Conservation (phyloP, 768 basidiomycete genomes). For the Psilocybe azurescens region DNA sequence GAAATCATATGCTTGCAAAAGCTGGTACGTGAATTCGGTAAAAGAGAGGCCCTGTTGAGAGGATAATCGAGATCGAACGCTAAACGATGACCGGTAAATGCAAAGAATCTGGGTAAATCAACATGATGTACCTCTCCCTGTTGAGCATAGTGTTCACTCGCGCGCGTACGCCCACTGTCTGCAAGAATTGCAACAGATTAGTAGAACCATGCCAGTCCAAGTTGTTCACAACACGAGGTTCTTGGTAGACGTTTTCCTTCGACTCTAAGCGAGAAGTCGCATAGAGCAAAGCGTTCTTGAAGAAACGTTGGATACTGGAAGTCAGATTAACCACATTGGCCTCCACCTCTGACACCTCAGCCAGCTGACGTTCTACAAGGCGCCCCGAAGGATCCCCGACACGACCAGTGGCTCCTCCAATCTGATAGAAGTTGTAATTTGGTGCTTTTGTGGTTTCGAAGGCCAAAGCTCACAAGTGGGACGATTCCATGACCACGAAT, state of each 20-base stretch:
- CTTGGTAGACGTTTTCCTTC: slow-evolving; percentile 19
- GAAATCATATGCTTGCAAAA: slow-evolving; percentile 97
- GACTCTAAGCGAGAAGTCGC: slow-evolving; percentile 44
- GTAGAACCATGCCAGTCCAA: slow-evolving; percentile 80
- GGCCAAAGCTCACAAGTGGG: slow-evolving; percentile 69
- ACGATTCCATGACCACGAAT: slow-evolving; percentile 83
- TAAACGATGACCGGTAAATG: slow-evolving; percentile 32
- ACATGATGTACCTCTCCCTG: slow-evolving; percentile 74
- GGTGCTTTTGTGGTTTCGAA: neutral
- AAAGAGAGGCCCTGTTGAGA: slow-evolving; percentile 94
- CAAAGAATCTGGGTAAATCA: neutral
- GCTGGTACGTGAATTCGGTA: slow-evolving; percentile 97
- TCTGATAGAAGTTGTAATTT: slow-evolving; percentile 50
- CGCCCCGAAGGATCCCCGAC: slow-evolving; percentile 97
- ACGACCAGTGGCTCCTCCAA: slow-evolving; percentile 95
- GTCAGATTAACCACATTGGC: slow-evolving; percentile 71
- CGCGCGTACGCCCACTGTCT: slow-evolving; percentile 77
- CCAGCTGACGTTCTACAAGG: slow-evolving; percentile 75
- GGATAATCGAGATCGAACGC: slow-evolving; percentile 81
- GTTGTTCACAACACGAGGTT: slow-evolving; percentile 47
- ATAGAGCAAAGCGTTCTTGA: slow-evolving; percentile 66
- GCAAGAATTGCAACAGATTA: slow-evolving; percentile 83
- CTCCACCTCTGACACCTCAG: slow-evolving; percentile 62
- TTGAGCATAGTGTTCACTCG: slow-evolving; percentile 90
- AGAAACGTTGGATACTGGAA: slow-evolving; percentile 73